These are phyloP conservation scores for Wickerhamiella azyma DNA, from an alignment of 805 yeast genomes.

Conservation along the genomic window DNA sequence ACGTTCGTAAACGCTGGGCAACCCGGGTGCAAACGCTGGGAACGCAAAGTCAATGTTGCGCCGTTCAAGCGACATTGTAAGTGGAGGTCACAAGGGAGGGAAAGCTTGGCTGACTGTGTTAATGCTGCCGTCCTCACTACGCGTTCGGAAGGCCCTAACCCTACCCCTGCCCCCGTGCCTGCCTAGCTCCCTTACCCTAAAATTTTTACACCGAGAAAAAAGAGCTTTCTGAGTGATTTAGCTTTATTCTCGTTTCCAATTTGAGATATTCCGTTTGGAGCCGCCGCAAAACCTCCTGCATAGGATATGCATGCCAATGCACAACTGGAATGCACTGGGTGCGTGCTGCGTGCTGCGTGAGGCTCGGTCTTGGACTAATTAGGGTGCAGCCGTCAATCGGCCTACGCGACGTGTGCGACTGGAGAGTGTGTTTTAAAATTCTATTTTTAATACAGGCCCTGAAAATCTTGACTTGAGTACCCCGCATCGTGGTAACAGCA, in stretches of 20 bases:
- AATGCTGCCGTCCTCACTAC: not conserved
- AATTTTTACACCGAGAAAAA: too few species aligned
- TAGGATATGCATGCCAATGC: not conserved
- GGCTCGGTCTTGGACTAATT: not conserved
- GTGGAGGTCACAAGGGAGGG: not conserved
- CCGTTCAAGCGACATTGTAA: constrained; percentile 7
- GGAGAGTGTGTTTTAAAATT: too few species aligned
- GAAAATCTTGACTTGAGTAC: too few species aligned
- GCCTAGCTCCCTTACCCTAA: not conserved
- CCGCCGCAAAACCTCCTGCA: not conserved
- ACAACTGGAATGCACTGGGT: not conserved
- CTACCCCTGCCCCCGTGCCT: not conserved
- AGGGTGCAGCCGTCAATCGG: not conserved
- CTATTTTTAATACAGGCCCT: too few species aligned
- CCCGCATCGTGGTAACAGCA: too few species aligned
- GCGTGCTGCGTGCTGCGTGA: not conserved
- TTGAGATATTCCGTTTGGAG: too few species aligned
- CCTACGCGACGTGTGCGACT: too few species aligned
- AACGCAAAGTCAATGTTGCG: constrained; percentile 27
- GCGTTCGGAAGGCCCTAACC: not conserved
- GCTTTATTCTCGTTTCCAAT: too few species aligned
- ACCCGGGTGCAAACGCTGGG: constrained; percentile 29
- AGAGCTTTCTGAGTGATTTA: too few species aligned
- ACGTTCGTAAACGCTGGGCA: constrained; percentile 29
- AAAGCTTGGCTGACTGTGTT: not conserved